Evolutionary conservation across 164 flowering plant species (phyloP), one percentile per base, ranked within the genome.

Genomic region (Umbilicus rupestris): DNA sequence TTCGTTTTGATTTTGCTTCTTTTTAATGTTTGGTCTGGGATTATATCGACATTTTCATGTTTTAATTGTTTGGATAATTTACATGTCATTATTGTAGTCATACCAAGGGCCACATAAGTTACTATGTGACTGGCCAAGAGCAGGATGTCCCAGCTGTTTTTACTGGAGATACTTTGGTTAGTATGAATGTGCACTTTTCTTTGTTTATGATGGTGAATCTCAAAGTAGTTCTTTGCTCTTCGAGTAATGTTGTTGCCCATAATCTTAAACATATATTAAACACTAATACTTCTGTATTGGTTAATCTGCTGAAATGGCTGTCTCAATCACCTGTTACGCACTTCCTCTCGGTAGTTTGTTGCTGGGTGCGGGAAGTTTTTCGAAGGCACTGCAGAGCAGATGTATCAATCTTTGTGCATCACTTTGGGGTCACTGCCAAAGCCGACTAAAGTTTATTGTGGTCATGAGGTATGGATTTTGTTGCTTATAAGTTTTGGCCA

Each of bases 331-430:
- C 14, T 59, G 37, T 17, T n/a, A 65, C 15, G 6, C 26, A 39
- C 58, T 49, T 50, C 31, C 7, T 67, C 24, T 70, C 33, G 69
- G 64, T 60, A 91, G 98, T 94, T 94, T 67, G 64, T 94, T 66
- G 97, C 93, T 75, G 97, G 98, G 7, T 91, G 98, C 73, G 97
- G 98, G 52, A 94, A 83, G 68, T 91, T 91, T 71, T 87, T 89
- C 64, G 97, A 94, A 77, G 98, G 98, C 69, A 84, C 96, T 41
- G 91, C 98, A 66, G 97, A 94, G 37, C 89, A 94, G 70, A 94
- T 94, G 98, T 80, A 94, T 73, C 86, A 89, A 62, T 94, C 98
- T 0, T 78, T 94, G 5, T 94, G 98, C 76, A 82, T 80, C n/a
- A 91, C 89, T 6, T 68, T 94, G 78, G 86, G 82, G 49, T 87